phyloP scores from a whole-genome alignment of 768 basidiomycete genomes.

The Suillus occidentalis region DNA sequence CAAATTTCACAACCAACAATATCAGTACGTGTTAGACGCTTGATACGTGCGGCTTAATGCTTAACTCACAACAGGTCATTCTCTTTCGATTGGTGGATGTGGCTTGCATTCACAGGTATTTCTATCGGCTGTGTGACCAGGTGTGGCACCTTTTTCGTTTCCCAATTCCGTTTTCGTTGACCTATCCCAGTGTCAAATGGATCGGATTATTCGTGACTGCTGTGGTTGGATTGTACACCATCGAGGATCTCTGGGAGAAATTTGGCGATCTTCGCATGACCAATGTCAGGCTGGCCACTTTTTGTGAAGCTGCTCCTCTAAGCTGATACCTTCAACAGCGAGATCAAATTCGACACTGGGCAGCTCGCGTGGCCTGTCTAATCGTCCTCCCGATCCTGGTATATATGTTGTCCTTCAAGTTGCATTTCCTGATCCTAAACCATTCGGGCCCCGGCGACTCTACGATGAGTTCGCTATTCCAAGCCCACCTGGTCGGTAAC shows the following conservation, averaged over 20 bases:
- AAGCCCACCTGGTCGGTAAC: constrained; percentile 93
- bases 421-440: constrained; percentile 93
- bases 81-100: constrained; percentile 96
- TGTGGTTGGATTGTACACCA: constrained; percentile 91
- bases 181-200: constrained; percentile 78
- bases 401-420: constrained; percentile 93
- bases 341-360: constrained; percentile 90
- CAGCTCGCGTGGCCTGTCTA: constrained; percentile 78
- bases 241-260: constrained; percentile 98
- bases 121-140: constrained; percentile 96
- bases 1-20: constrained; percentile 97
- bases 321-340: constrained; percentile 46
- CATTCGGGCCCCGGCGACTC: constrained; percentile 96
- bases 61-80: constrained; percentile 63
- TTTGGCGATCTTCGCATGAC: constrained; percentile 95
- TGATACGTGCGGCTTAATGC: not conserved
- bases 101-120: constrained; percentile 89
- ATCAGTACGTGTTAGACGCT: constrained; percentile 57
- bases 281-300: constrained; percentile 51
- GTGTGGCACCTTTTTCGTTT: constrained; percentile 36
- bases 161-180: not conserved
- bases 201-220: constrained; percentile 95
- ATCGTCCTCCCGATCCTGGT: constrained; percentile 90
- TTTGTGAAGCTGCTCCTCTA: not conserved
- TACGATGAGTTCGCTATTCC: constrained; percentile 98